phyloP scores from a whole-genome alignment of 2,329 filamentous ascomycete genomes.

The Exophiala sp. region DNA sequence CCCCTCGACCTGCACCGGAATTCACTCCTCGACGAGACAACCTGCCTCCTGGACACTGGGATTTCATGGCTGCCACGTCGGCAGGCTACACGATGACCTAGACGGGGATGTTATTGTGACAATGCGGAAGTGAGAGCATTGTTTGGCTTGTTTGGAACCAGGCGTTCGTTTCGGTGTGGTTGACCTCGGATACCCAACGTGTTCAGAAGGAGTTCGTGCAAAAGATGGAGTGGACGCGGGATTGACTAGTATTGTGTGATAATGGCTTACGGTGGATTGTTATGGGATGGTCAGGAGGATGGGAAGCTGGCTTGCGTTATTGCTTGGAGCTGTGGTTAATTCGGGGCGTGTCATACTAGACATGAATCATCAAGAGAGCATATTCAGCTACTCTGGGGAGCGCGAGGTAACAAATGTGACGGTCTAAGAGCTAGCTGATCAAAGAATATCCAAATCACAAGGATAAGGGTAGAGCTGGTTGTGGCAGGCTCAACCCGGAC shows the following conservation, averaged over 20 bases:
- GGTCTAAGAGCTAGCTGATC: constrained; percentile 9
- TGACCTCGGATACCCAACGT: not conserved
- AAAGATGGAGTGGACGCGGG: not conserved
- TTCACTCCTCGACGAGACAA: constrained; percentile 19
- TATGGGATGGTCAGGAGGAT: not conserved
- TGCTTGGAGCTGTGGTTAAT: not conserved
- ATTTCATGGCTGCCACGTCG: constrained; percentile 26
- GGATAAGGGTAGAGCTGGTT: not conserved
- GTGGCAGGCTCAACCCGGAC: not conserved
- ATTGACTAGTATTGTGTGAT: not conserved
- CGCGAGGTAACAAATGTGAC: constrained; percentile 10
- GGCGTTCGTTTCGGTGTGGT: not conserved
- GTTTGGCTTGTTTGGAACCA: not conserved
- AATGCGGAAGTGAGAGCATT: not conserved
- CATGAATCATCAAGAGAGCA: not conserved
- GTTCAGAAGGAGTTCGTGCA: not conserved
- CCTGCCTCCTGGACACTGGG: constrained; percentile 29
- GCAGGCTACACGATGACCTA: constrained; percentile 26
- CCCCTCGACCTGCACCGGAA: constrained; percentile 7
- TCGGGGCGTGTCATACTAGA: too few species aligned
- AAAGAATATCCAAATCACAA: constrained; percentile 4
- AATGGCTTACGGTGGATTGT: not conserved
- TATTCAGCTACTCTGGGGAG: not conserved
- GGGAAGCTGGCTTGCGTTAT: not conserved
- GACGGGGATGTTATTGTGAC: not conserved